Conservation (phyloP, 2,329 filamentous ascomycete genomes). For the Hymenoscyphus linearis region DNA sequence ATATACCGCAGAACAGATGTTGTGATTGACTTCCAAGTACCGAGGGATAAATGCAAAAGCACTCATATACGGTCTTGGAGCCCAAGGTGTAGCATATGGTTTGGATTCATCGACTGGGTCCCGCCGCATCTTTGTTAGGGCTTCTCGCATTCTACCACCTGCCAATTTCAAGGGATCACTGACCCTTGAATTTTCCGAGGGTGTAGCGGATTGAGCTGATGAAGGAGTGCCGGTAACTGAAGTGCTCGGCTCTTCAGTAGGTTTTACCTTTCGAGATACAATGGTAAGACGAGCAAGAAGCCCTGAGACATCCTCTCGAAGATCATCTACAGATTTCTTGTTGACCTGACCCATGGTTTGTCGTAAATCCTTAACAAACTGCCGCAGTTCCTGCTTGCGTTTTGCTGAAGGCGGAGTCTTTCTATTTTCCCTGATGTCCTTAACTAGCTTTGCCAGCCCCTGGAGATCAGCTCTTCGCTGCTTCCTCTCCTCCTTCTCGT, state of each 20-base stretch:
- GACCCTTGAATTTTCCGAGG: not conserved
- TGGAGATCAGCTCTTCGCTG: slow-evolving; percentile 24
- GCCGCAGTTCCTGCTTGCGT: slow-evolving; percentile 69
- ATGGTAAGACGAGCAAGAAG: slow-evolving; percentile 32
- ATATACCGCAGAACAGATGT: slow-evolving; percentile 93
- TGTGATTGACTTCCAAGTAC: slow-evolving; percentile 97
- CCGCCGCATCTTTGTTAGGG: slow-evolving; percentile 43
- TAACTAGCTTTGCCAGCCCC: slow-evolving; percentile 39
- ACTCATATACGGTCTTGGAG: slow-evolving; percentile 77
- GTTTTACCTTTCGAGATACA: not conserved
- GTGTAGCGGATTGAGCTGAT: not conserved
- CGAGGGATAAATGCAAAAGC: slow-evolving; percentile 92
- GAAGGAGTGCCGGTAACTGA: not conserved
- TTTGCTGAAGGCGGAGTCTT: slow-evolving; percentile 54
- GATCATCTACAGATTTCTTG: slow-evolving; percentile 45
- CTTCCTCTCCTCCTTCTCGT: slow-evolving; percentile 29
- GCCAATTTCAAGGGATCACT: slow-evolving; percentile 38
- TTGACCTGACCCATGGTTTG: slow-evolving; percentile 32
- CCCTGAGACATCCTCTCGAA: slow-evolving; percentile 42
- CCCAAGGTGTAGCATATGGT: slow-evolving; percentile 89
- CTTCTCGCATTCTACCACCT: slow-evolving; percentile 13
- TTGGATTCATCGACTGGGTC: slow-evolving; percentile 74
- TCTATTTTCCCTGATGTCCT: slow-evolving; percentile 46
- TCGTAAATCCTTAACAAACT: slow-evolving; percentile 55
- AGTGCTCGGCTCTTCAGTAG: not conserved